Evolutionary conservation across 495 filamentous ascomycete species (phyloP), one percentile per base, ranked within the genome.

Genomic region (Talaromyces borbonicus): DNA sequence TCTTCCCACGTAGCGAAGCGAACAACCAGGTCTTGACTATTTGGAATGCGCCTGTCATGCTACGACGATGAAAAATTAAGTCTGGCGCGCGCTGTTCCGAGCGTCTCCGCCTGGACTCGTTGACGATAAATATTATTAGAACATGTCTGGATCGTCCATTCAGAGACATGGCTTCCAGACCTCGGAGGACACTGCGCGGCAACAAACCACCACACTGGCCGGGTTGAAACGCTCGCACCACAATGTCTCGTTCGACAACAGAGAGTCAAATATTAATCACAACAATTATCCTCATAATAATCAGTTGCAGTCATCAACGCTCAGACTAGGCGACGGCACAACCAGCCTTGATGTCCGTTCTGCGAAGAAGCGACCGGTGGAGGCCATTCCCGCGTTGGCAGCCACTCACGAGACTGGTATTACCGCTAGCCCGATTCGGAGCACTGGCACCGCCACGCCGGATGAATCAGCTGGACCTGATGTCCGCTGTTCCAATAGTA

Each of bases 131-230:
- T n/a, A n/a, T n/a, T n/a, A n/a, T n/a, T n/a, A 26, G 60, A 59
- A 59, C 38, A 52, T 53, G 42, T 52, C 59, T 40, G 56, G 47
- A 29, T 54, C 57, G 31, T 47, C 57, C 25, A 46, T 63, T 24
- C 64, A 69, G 50, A 64, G 55, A 35, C 56, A 56, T 56, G 66
- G 64, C 48, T 69, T 71, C 49, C 60, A 64, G 45, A 77, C 73
- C 15, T 65, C 69, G 23, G 54, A 73, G 23, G 72, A 77, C 52
- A 52, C 62, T 27, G 67, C 62, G 30, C 67, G 62, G 29, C 61
- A 60, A 49, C 56, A 65, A 32, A 54, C 56, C 5, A 53, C 58
- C 18, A 54, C 62, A 6, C 47, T 71, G 49, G 60, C 63, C 19
- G 71, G 71, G 20, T 57, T 62, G 8, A 74, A 77, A 50, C 57